phyloP scores from a whole-genome alignment of 129 eudicot genomes.

The Pseudognaphalium luteoalbum region DNA sequence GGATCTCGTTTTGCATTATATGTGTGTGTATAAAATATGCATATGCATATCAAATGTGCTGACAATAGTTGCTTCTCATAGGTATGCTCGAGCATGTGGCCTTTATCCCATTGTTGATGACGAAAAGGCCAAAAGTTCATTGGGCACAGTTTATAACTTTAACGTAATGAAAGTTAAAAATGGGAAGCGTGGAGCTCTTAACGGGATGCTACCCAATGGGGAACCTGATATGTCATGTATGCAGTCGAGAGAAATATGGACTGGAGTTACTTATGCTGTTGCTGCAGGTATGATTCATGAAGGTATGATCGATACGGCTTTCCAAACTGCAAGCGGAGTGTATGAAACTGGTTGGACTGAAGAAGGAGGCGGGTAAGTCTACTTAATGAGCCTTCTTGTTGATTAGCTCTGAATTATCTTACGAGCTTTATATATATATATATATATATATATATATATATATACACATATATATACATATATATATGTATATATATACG shows the following conservation, averaged over 20 bases:
- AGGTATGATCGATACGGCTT: constrained; percentile 73
- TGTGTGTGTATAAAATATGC: not conserved
- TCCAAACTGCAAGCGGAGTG: constrained; percentile 80
- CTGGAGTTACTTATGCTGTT: constrained; percentile 90
- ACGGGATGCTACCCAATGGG: constrained; percentile 93
- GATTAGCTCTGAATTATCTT: not conserved
- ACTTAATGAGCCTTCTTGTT: not conserved
- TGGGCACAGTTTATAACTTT: constrained; percentile 69
- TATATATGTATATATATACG: too few species aligned
- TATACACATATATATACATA: too few species aligned
- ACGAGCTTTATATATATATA: too few species aligned
- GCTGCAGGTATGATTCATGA: constrained; percentile 96
- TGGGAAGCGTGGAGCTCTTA: constrained; percentile 80
- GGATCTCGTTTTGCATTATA: not conserved
- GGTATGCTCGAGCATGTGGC: constrained; percentile 98
- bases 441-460: too few species aligned
- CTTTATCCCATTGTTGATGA: constrained; percentile 83
- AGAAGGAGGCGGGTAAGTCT: constrained; percentile 74
- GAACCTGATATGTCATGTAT: constrained; percentile 69
- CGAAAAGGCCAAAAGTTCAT: constrained; percentile 73
- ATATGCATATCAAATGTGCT: not conserved
- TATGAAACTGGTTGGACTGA: constrained; percentile 82
- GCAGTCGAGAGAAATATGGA: constrained; percentile 97
- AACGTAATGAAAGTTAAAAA: constrained; percentile 72
- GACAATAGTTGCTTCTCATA: constrained; percentile 18